These are phyloP conservation scores for Neurospora africana DNA, from an alignment of 495 filamentous ascomycete species.

Conservation along the genomic window DNA sequence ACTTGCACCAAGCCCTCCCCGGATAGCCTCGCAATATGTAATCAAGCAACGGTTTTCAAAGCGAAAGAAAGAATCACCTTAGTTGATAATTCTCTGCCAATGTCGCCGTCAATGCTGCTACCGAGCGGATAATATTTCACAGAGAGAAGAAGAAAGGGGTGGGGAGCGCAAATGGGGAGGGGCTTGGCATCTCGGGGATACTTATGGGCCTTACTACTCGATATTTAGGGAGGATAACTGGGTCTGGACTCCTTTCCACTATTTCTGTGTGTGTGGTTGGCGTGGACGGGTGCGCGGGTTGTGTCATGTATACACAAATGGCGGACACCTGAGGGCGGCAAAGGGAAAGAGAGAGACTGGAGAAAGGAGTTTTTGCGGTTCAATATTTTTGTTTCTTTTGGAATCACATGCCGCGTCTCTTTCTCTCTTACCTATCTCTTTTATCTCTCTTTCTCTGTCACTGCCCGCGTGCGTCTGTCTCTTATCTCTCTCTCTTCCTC, in stretches of 20 bases:
- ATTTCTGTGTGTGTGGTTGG: neutral
- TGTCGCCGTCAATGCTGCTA: neutral
- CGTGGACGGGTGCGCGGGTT: neutral
- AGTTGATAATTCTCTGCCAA: neutral
- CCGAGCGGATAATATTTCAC: neutral
- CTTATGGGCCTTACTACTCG: neutral
- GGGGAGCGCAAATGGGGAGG: neutral
- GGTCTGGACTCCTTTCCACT: neutral
- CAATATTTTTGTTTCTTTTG: constrained; percentile 22
- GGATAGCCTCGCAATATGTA: neutral
- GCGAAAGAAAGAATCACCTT: neutral
- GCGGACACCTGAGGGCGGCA: constrained; percentile 7
- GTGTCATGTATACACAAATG: neutral
- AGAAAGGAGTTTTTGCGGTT: constrained; percentile 14
- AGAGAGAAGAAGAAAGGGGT: neutral
- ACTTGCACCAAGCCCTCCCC: constrained; percentile 5
- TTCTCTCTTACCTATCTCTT: constrained; percentile 2
- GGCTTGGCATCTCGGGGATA: neutral
- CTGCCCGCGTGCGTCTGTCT: constrained; percentile 1
- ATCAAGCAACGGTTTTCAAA: neutral
- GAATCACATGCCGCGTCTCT: constrained; percentile 1
- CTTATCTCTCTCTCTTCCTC: neutral
- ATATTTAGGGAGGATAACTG: neutral
- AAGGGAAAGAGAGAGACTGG: constrained; percentile 12
- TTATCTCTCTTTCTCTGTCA: constrained; percentile 6